Base-by-base conservation (phyloP, 495 filamentous ascomycete species). In the Haplographium delicatum region DNA sequence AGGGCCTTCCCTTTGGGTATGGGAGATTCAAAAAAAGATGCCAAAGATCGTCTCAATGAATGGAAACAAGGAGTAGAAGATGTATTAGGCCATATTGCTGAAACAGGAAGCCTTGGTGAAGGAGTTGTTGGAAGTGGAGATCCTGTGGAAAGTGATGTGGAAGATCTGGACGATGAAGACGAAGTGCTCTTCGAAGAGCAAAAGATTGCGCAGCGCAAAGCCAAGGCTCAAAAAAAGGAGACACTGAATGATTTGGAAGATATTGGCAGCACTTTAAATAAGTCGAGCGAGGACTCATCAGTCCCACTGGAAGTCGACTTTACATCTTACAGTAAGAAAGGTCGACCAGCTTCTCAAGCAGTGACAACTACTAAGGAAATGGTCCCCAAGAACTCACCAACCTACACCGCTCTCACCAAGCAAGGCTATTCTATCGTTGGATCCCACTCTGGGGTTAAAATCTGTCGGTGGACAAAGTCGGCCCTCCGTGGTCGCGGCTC, bases 391-490 rank as follows among this genome's bases (percentile, higher is more conserved):
- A 81, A 77, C 34, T 95, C 91, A 5, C 90, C 93, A 1, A 97
- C 91, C 0, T 85, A 95, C 58, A 72, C 80, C 8, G 72, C 91
- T 41, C 76, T 96, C 35, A 97, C 91, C 2, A 97, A 96, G 63
- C 91, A 97, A 74, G 91, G 91, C 15, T 97, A 97, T 65, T 80
- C 85, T 0, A 96, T 97, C 48, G 84, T 97, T 41, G 91, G 91
- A 41, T 91, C 89, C 0, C 91, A 97, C 68, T 94, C 88, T 7
- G 91, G 91, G 20, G 91, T 97, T 48, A 97, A 97, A 68, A 95
- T 96, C 57, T 96, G 91, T 64, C 87, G 91, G 20, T 97, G 91
- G 91, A 97, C 91, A 8, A 97, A 97, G 69, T 95, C 90, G 5
- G 91, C 91, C 3, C 83, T 97, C n/a, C 88, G 91, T 42, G 91